Evolutionary conservation across 2,329 filamentous ascomycete genomes (phyloP).

Genomic region (Fusarium pseudocircinatum): DNA sequence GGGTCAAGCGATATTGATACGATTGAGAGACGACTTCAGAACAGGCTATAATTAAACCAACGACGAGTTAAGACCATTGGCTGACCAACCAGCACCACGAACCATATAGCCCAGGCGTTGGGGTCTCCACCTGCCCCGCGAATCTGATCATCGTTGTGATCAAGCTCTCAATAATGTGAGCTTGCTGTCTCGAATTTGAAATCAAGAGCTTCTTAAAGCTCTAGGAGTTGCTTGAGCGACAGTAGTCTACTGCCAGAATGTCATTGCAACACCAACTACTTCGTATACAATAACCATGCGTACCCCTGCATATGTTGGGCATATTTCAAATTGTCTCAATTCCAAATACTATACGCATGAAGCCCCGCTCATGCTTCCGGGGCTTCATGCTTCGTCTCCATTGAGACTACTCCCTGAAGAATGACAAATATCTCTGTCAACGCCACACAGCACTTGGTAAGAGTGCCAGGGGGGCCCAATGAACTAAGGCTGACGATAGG

Average conservation of each 20-base stretch:
- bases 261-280: background rate
- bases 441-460: constrained; percentile 20
- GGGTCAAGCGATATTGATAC: background rate
- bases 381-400: constrained; percentile 22
- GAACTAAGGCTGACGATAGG: constrained; percentile 40
- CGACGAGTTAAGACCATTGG: background rate
- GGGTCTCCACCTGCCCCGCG: constrained; percentile 37
- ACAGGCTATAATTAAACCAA: constrained; percentile 16
- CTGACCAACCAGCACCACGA: constrained; percentile 23
- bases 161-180: constrained; percentile 11
- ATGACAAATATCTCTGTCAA: constrained; percentile 36
- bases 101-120: background rate
- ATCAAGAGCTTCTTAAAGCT: background rate
- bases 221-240: background rate
- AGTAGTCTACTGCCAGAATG: background rate
- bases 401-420: constrained; percentile 14
- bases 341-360: constrained; percentile 25
- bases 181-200: background rate
- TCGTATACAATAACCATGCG: background rate
- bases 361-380: constrained; percentile 10
- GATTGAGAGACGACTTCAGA: constrained; percentile 3
- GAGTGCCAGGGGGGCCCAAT: constrained; percentile 17
- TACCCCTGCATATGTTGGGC: background rate
- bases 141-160: constrained; percentile 13
- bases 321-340: constrained; percentile 21